Conservation (phyloP, 140 eudicot genomes). For the Oenanthe javanica region DNA sequence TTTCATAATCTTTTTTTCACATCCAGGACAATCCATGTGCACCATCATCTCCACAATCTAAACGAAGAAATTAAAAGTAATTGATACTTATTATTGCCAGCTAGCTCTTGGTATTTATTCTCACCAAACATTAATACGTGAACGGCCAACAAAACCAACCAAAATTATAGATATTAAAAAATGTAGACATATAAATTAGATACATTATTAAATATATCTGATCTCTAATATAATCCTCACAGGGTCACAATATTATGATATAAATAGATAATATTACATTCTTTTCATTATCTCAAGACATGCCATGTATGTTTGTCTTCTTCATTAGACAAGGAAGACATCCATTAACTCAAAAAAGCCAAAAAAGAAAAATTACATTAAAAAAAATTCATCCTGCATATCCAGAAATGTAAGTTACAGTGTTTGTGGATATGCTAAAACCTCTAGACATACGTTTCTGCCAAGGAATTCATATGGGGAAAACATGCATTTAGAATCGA, state of each 20-base stretch:
- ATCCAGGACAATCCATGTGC: constrained; percentile 67
- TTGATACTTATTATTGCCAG: background rate
- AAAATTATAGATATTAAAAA: background rate
- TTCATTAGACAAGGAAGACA: background rate
- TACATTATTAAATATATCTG: background rate
- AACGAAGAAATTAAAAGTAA: background rate
- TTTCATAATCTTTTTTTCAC: constrained; percentile 57
- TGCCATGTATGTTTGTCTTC: background rate
- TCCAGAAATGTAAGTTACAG: background rate
- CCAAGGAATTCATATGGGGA: too few relatives aligned
- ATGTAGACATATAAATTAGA: background rate
- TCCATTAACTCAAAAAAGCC: background rate
- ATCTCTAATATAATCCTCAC: background rate
- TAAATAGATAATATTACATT: background rate
- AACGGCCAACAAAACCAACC: background rate
- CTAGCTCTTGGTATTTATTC: background rate
- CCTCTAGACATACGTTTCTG: background rate
- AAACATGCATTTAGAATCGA: too few relatives aligned
- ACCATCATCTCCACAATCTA: constrained; percentile 76
- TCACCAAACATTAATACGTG: background rate
- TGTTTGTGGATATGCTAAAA: background rate
- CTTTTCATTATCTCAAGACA: background rate
- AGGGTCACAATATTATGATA: background rate
- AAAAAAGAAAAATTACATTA: too few relatives aligned
- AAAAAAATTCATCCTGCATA: background rate